A percentile compares a stretch with the other conserved stretches of the same genome.
phyloP scores from a whole-genome alignment of 2,329 filamentous ascomycete genomes.

The Cryphonectria naterciae region DNA sequence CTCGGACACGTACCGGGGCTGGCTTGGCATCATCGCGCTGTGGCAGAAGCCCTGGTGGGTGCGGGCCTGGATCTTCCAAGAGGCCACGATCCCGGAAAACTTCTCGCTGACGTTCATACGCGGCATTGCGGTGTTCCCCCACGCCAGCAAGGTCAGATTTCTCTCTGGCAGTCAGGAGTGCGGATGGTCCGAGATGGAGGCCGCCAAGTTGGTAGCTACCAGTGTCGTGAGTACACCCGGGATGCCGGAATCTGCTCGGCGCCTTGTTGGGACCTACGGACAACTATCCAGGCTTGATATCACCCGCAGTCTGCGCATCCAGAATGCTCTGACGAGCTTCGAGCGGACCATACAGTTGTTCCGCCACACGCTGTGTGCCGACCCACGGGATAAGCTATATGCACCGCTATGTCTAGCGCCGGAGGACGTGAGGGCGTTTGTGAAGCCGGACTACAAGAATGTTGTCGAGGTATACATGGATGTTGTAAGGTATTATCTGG shows the following conservation, averaged over 20 bases:
- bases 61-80: neutral
- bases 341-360: neutral
- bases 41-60: constrained; percentile 4
- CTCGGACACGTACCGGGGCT: neutral
- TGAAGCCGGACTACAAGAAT: constrained; percentile 6
- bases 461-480: neutral
- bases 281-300: neutral
- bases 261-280: neutral
- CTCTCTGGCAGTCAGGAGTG: neutral
- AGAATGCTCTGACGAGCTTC: neutral
- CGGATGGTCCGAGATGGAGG: neutral
- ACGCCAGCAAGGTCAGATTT: neutral
- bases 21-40: constrained; percentile 2
- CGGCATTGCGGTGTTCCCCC: neutral
- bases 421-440: neutral
- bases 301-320: neutral
- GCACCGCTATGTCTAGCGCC: neutral
- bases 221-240: neutral
- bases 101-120: neutral
- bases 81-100: neutral
- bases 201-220: neutral
- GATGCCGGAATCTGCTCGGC: neutral
- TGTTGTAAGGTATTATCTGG: neutral
- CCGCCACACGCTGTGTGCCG: constrained; percentile 7
- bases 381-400: constrained; percentile 5